Percentiles rank a stretch among this genome's conserved stretches.
These are phyloP conservation scores for Trypanosoma cruzi DNA, from an alignment of 208 protist species.

Conservation along the genomic window DNA sequence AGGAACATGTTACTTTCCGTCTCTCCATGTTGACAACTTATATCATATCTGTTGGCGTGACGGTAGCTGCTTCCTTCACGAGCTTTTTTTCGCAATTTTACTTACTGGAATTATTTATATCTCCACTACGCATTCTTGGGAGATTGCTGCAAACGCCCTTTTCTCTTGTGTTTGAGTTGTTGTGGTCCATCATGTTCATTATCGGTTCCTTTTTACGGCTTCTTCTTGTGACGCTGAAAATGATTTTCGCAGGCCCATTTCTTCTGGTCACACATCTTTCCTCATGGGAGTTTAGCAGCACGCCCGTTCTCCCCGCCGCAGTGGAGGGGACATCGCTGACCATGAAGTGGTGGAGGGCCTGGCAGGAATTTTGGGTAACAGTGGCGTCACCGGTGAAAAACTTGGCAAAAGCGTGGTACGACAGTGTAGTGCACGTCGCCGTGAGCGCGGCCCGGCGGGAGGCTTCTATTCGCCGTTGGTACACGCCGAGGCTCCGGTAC, in stretches of 20 bases:
- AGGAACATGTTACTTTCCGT: constrained; percentile 66
- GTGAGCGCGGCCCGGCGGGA: constrained; percentile 50
- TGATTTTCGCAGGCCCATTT: constrained; percentile 56
- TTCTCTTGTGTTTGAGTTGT: constrained; percentile 44
- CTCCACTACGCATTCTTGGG: constrained; percentile 20
- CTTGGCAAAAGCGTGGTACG: constrained; percentile 76
- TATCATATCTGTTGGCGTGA: constrained; percentile 63
- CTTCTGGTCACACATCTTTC: constrained; percentile 48
- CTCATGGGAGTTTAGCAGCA: constrained; percentile 30
- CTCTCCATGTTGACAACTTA: constrained; percentile 81
- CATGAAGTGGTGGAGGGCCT: constrained; percentile 64
- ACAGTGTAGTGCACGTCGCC: constrained; percentile 64
- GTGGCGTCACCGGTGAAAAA: constrained; percentile 82
- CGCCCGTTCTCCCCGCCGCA: constrained; percentile 34
- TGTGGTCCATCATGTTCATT: constrained; percentile 38
- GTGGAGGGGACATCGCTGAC: constrained; percentile 49
- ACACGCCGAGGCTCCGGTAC: constrained; percentile 28
- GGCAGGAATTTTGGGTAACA: constrained; percentile 80
- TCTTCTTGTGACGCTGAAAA: constrained; percentile 39
- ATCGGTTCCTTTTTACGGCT: constrained; percentile 41
- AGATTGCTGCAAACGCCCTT: constrained; percentile 49
- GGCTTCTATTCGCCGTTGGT: constrained; percentile 74
- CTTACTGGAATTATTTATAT: constrained; percentile 45
- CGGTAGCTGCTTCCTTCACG: constrained; percentile 51
- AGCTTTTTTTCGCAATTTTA: constrained; percentile 67